phyloP scores from a whole-genome alignment of 2,329 filamentous ascomycete species.

The Xylaria sp. region DNA sequence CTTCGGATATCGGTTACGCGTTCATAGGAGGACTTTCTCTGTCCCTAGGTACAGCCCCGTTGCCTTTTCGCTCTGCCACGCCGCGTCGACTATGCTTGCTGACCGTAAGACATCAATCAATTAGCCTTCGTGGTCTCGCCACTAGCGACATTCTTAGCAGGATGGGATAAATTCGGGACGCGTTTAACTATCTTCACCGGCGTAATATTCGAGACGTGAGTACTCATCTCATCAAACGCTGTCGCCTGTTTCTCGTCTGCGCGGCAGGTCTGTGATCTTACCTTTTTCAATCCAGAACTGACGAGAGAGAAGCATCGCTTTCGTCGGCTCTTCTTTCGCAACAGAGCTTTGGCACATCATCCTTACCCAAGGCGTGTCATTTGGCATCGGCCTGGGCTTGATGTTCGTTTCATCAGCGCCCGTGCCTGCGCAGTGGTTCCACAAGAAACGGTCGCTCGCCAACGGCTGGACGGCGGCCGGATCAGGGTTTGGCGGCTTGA shows the following conservation, averaged over 20 bases:
- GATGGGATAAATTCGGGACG: slow-evolving; percentile 72
- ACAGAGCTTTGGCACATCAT: slow-evolving; percentile 79
- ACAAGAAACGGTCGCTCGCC: slow-evolving; percentile 72
- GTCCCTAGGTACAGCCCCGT: slow-evolving; percentile 55
- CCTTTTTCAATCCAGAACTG: background rate
- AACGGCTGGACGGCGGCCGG: slow-evolving; percentile 76
- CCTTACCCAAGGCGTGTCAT: slow-evolving; percentile 77
- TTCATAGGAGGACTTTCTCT: slow-evolving; percentile 81
- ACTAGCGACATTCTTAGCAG: slow-evolving; percentile 64
- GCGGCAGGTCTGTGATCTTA: background rate
- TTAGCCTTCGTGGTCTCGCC: slow-evolving; percentile 74
- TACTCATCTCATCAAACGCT: slow-evolving; percentile 16
- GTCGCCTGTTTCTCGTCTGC: background rate
- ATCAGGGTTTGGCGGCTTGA: slow-evolving; percentile 77
- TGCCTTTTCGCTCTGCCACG: background rate
- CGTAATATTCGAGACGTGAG: slow-evolving; percentile 68
- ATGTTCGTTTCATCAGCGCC: slow-evolving; percentile 76
- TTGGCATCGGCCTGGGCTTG: slow-evolving; percentile 83
- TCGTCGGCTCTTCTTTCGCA: slow-evolving; percentile 78
- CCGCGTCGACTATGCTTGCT: slow-evolving; percentile 34
- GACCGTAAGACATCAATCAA: slow-evolving; percentile 40
- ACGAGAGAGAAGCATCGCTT: slow-evolving; percentile 56
- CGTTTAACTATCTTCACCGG: slow-evolving; percentile 72
- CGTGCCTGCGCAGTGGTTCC: slow-evolving; percentile 80
- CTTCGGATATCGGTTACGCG: slow-evolving; percentile 74